Evolutionary conservation across 108 stramenopile species (phyloP), one percentile per base, ranked within the genome.

Genomic region (Craspedostauros australis): DNA sequence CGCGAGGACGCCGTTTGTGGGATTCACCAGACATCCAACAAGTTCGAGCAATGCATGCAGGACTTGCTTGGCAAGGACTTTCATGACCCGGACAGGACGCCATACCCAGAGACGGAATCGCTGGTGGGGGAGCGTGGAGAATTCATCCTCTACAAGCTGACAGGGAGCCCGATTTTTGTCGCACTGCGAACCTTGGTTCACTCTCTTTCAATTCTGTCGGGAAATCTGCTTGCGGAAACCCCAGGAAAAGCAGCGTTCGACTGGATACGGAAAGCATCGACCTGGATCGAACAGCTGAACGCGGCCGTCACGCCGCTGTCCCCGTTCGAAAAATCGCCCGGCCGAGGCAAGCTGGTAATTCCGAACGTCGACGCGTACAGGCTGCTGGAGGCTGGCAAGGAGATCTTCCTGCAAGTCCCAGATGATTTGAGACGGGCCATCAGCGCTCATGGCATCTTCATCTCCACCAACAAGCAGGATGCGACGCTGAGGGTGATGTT

Each of bases 61-160:
- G 56, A 68, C 11, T 72, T 90, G 39, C 57, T 86, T 20, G 51
- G 53, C 9, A 65, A 65, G 21, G 80, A 85, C 33, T 79, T 55
- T 46, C 50, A 62, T 24, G 41, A 45, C 32, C 70, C 76, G 34
- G 87, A 82, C 31, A 73, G 76, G 34, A 66, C 76, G 21, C 65
- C 66, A n/a, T 73, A 69, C 44, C 87, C 87, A 29, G 57, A 69
- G 8, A 50, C 52, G 32, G 55, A 59, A 22, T 88, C 87, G 8
- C 69, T 88, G 2, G 51, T 88, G 7, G 87, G 66, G 28, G 38
- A 36, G 4, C 60, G 61, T 32, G 87, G 79, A 16, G 69, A 82
- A 47, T 88, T 88, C 54, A 48, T 82, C 26, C 62, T 85, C 0
- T 80, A 70, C 46, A 52, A 77, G 29, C 55, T 88, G 39, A 83